A percentile compares a stretch with the other conserved stretches of the same genome.
Conservation (phyloP, 2,329 filamentous ascomycete species). For the Aspergillus nomiae region DNA sequence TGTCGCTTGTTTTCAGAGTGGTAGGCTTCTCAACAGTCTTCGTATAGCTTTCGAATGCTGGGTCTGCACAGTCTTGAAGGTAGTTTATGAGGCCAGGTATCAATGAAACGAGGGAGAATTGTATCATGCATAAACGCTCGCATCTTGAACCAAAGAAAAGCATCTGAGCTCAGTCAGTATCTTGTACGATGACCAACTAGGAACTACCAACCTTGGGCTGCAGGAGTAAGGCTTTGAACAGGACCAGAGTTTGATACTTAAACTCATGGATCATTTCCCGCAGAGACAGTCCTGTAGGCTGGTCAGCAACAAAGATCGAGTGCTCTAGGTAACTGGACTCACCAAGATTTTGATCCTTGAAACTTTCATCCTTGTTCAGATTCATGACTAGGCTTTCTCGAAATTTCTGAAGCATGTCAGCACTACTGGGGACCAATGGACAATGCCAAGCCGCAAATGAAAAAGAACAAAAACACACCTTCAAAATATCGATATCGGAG, state of each 20-base stretch:
- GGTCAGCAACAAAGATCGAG: constrained; percentile 14
- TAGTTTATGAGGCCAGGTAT: constrained; percentile 90
- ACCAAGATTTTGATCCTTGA: constrained; percentile 85
- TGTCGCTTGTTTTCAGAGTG: constrained; percentile 86
- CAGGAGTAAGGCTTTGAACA: constrained; percentile 90
- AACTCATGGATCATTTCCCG: constrained; percentile 93
- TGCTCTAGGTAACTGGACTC: constrained; percentile 40
- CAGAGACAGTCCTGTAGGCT: constrained; percentile 63
- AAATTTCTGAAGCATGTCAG: constrained; percentile 63
- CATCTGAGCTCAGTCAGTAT: constrained; percentile 63
- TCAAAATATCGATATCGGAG: constrained; percentile 83
- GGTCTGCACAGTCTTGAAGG: constrained; percentile 93
- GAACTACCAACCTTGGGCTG: constrained; percentile 76
- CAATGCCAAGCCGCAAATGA: neutral
- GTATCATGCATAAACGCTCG: constrained; percentile 95
- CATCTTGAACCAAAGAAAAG: constrained; percentile 98
- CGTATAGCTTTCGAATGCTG: constrained; percentile 84
- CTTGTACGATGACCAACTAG: neutral
- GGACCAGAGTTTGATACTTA: constrained; percentile 87
- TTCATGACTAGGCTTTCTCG: constrained; percentile 76
- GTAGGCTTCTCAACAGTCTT: constrained; percentile 74
- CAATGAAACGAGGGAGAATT: constrained; percentile 93
- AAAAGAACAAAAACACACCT: constrained; percentile 46
- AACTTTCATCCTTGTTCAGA: constrained; percentile 65
- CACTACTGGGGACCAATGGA: neutral